These are phyloP conservation scores for Imleria badia DNA, from an alignment of 768 basidiomycete genomes.

Conservation along the genomic window DNA sequence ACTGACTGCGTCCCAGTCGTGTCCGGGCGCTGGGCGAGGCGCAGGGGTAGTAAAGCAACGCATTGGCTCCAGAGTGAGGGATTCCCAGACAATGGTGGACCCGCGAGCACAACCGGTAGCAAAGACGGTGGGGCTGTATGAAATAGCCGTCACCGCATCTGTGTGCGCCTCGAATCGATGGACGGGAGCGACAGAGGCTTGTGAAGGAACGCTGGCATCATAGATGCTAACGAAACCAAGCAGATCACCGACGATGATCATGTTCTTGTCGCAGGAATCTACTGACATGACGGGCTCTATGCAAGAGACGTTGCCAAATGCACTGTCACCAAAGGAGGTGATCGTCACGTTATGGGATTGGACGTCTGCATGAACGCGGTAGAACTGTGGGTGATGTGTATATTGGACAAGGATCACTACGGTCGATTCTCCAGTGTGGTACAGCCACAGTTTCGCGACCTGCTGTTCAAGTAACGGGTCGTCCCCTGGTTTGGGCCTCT, in stretches of 20 bases:
- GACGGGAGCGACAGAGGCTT: conserved; percentile 31
- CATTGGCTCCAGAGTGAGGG: conserved; percentile 57
- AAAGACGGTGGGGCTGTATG: conserved; percentile 58
- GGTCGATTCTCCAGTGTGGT: conserved; percentile 1
- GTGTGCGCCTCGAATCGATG: conserved; percentile 61
- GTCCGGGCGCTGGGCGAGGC: conserved; percentile 33
- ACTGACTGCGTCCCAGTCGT: conserved; percentile 45
- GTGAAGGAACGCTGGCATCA: conserved; percentile 39
- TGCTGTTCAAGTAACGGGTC: neutral
- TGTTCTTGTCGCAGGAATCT: conserved; percentile 39
- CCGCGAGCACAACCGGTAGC: conserved; percentile 68
- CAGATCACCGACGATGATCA: conserved; percentile 63
- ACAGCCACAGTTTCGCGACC: conserved; percentile 20
- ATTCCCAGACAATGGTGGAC: conserved; percentile 60
- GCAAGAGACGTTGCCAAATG: conserved; percentile 50
- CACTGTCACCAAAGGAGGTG: conserved; percentile 50
- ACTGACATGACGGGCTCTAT: conserved; percentile 48
- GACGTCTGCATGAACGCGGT: conserved; percentile 45
- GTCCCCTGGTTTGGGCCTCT: neutral
- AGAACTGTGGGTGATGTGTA: conserved; percentile 49
- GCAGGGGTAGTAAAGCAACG: conserved; percentile 54
- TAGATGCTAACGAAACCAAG: conserved; percentile 67
- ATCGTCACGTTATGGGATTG: conserved; percentile 28
- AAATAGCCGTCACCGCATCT: conserved; percentile 65
- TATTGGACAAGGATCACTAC: conserved; percentile 49